Conservation (phyloP, 768 basidiomycete species). For the Collybia sp. region DNA sequence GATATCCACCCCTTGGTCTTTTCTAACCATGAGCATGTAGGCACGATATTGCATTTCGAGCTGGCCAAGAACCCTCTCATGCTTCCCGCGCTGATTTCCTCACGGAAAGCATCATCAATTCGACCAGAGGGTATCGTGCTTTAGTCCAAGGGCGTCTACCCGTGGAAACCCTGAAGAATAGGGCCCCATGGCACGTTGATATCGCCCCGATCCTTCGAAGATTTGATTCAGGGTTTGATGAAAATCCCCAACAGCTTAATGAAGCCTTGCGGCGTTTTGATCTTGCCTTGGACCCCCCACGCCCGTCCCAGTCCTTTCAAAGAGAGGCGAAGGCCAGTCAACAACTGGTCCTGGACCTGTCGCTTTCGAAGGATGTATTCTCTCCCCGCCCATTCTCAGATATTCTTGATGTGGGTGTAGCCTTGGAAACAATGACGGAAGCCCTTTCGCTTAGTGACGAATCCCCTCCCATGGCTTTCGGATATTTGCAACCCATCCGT, state of each 20-base stretch:
- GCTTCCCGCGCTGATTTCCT: slow-evolving; percentile 54
- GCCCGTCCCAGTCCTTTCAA: slow-evolving; percentile 33
- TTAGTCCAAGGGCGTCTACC: slow-evolving; percentile 45
- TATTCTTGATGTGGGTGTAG: slow-evolving; percentile 18
- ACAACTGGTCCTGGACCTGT: slow-evolving; percentile 59
- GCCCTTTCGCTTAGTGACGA: slow-evolving; percentile 53
- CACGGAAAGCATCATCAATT: slow-evolving; percentile 46
- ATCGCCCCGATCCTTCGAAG: slow-evolving; percentile 40
- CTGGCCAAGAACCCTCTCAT: slow-evolving; percentile 41
- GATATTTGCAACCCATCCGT: slow-evolving; percentile 50
- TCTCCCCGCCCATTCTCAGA: slow-evolving; percentile 37
- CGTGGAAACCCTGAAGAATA: slow-evolving; percentile 26
- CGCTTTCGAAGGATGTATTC: slow-evolving; percentile 54
- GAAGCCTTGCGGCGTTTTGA: slow-evolving; percentile 40
- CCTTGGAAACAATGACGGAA: slow-evolving; percentile 53
- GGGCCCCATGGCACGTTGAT: slow-evolving; percentile 51
- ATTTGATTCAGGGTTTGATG: slow-evolving; percentile 32
- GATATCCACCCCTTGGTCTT: neutral
- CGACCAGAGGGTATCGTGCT: slow-evolving; percentile 47
- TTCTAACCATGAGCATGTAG: slow-evolving; percentile 27
- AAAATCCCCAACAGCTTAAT: slow-evolving; percentile 25
- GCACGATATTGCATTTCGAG: slow-evolving; percentile 56
- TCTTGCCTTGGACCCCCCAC: slow-evolving; percentile 29
- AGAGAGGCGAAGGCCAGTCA: slow-evolving; percentile 54
- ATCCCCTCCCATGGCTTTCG: slow-evolving; percentile 56